Evolutionary conservation across 805 yeast species (phyloP).

Genomic region (Hanseniaspora guilliermondii): DNA sequence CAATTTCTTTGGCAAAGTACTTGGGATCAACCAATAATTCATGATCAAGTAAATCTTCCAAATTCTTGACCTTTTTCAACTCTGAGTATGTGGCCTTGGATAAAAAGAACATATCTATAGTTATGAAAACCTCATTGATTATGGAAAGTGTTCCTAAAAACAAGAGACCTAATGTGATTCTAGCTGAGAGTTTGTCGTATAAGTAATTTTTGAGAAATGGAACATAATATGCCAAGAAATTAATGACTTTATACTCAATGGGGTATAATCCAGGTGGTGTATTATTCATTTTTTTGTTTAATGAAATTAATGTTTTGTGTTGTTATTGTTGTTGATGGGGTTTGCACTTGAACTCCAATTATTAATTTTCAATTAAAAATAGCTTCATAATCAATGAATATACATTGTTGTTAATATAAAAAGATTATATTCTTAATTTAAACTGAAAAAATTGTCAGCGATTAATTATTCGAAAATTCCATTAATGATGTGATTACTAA

Average conservation of each 20-base stretch:
- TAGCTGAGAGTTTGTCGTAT: constrained; percentile 25
- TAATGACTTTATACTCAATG: constrained; percentile 1
- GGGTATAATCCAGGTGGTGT: not conserved
- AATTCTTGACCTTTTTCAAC: constrained; percentile 23
- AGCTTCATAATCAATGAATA: too few relatives aligned
- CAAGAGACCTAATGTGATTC: constrained; percentile 26
- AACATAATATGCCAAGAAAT: not conserved
- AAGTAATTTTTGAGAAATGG: constrained; percentile 16
- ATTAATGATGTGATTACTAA: too few relatives aligned
- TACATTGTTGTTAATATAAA: too few relatives aligned
- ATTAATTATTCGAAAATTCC: too few relatives aligned
- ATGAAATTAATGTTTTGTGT: too few relatives aligned
- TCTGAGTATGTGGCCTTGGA: constrained; percentile 27
- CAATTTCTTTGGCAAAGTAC: constrained; percentile 25
- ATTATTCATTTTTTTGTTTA: not conserved
- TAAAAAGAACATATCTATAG: constrained; percentile 26
- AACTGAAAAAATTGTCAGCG: too few relatives aligned
- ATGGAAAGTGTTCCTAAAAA: constrained; percentile 26
- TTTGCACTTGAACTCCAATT: too few relatives aligned
- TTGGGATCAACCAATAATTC: constrained; percentile 25
- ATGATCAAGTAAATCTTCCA: constrained; percentile 24
- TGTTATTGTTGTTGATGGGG: too few relatives aligned
- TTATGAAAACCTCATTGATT: constrained; percentile 26
- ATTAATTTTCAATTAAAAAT: too few relatives aligned
- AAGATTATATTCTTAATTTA: too few relatives aligned